These are phyloP conservation scores for Fusarium equiseti DNA, from an alignment of 2,329 filamentous ascomycete species.

Conservation along the genomic window DNA sequence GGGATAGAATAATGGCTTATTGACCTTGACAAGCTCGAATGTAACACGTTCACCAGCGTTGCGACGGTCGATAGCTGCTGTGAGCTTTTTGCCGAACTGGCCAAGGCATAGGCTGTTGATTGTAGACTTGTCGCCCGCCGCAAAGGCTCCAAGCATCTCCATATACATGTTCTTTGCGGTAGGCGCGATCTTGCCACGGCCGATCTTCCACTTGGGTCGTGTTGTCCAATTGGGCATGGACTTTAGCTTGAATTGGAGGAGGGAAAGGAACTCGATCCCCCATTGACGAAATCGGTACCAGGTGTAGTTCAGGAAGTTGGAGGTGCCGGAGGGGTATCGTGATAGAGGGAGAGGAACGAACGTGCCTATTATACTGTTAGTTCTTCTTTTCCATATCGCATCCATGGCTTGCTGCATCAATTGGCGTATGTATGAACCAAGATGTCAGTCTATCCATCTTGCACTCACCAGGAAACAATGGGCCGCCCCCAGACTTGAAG, in stretches of 20 bases:
- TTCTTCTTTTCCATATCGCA: not conserved
- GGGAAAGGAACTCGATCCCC: constrained; percentile 49
- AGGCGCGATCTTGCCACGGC: constrained; percentile 58
- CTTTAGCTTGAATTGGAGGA: constrained; percentile 56
- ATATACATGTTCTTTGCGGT: constrained; percentile 70
- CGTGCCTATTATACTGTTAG: constrained; percentile 55
- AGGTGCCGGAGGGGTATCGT: constrained; percentile 48
- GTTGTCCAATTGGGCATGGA: constrained; percentile 61
- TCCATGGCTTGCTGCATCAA: constrained; percentile 1
- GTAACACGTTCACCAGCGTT: constrained; percentile 57
- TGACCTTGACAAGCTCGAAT: constrained; percentile 69
- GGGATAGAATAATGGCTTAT: constrained; percentile 56
- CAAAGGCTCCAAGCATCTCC: constrained; percentile 71
- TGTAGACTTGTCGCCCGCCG: constrained; percentile 65
- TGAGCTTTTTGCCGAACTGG: constrained; percentile 64
- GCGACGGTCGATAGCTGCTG: constrained; percentile 66
- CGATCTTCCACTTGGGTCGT: constrained; percentile 59
- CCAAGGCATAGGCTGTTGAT: constrained; percentile 67
- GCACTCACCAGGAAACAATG: constrained; percentile 52
- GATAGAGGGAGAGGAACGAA: constrained; percentile 60
- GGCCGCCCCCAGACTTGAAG: constrained; percentile 51
- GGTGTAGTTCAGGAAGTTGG: constrained; percentile 53
- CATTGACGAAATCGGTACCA: constrained; percentile 54
- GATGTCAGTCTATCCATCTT: not conserved
- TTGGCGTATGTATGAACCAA: not conserved